Percentiles rank a stretch among this genome's conserved stretches.
Evolutionary conservation across 805 yeast species (phyloP).

Genomic region (Ogataea kodamae): DNA sequence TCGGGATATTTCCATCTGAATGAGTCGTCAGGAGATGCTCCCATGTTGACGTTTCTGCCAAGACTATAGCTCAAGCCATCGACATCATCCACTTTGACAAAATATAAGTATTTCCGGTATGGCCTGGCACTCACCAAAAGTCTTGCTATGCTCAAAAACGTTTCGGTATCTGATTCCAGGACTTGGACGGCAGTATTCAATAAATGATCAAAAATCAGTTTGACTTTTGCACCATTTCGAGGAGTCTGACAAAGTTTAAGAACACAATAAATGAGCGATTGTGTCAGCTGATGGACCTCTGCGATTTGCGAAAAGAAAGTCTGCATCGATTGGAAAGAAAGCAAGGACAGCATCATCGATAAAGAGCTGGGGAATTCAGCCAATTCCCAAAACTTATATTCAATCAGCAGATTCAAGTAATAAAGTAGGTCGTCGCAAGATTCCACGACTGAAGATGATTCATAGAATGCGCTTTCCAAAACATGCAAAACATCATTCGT

Average conservation of each 20-base stretch:
- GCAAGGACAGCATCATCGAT: slow-evolving; percentile 1
- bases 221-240: slow-evolving; percentile 11
- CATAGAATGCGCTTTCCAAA: slow-evolving; percentile 18
- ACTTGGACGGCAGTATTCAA: slow-evolving; percentile 12
- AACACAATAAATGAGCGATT: slow-evolving; percentile 15
- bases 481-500: slow-evolving; percentile 29
- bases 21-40: slow-evolving; percentile 20
- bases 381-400: slow-evolving; percentile 10
- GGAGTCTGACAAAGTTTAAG: slow-evolving; percentile 17
- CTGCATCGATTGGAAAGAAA: slow-evolving; percentile 7
- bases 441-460: slow-evolving; percentile 17
- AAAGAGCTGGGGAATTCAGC: neutral
- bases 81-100: slow-evolving; percentile 56
- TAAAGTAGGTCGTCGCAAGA: slow-evolving; percentile 12
- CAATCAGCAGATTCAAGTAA: slow-evolving; percentile 20
- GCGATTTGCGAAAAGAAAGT: slow-evolving; percentile 4
- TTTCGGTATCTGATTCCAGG: slow-evolving; percentile 13
- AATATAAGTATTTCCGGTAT: slow-evolving; percentile 39
- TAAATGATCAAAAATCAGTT: slow-evolving; percentile 10
- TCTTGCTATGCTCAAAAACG: slow-evolving; percentile 47
- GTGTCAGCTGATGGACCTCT: slow-evolving; percentile 3
- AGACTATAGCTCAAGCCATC: slow-evolving; percentile 63
- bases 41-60: slow-evolving; percentile 42
- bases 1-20: slow-evolving; percentile 64
- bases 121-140: slow-evolving; percentile 51